Base-by-base conservation (phyloP, 805 yeast genomes). In the Tetrapisispora namnaoensis region DNA sequence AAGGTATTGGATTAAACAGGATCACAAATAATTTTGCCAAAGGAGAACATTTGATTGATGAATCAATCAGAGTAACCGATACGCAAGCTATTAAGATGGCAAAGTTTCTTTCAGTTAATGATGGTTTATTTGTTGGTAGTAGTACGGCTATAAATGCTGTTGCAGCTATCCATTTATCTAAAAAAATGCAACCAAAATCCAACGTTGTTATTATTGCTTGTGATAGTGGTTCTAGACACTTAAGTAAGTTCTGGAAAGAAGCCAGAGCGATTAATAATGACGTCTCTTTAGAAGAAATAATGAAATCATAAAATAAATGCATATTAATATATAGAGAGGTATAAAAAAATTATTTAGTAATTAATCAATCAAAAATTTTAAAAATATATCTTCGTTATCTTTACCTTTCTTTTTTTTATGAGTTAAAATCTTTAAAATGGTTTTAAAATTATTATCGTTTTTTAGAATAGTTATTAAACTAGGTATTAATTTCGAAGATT, bases 91-190 rank as follows among this genome's bases (percentile, higher is more conserved):
- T 88, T 21, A 78, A 74, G 56, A 93, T 93, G 98, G 98, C 98
- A 7, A 81, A 83, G 61, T 85, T 66, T 57, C 63, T 91, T 28
- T 84, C 88, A 52, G 78, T 81, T 3, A 73, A 86, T 50, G 99
- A 91, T 61, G 99, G 98, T 0, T 67, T 88, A 17, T 93, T 93
- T 64, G 76, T 90, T 60, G 99, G 99, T 2, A 82, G 95, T 27
- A 86, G 95, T 41, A 83, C 95, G n/a, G 95, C 96, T 0, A 82
- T 93, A 24, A 89, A 89, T 62, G 90, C 96, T 39, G 96, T 87
- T 5, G 97, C 95, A 0, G 95, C 95, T 0, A 76, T 80, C 6
- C 72, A 78, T 53, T 67, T 78, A 9, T 86, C 88, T 2, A 60
- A 66, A 48, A 59, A 63, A 27, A 47, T 62, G 36, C 76, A 68